A percentile compares a stretch with the other conserved stretches of the same genome.
Evolutionary conservation across 202 grass and related monocot genomes (phyloP).

Genomic region (Brachypodium distachyon): DNA sequence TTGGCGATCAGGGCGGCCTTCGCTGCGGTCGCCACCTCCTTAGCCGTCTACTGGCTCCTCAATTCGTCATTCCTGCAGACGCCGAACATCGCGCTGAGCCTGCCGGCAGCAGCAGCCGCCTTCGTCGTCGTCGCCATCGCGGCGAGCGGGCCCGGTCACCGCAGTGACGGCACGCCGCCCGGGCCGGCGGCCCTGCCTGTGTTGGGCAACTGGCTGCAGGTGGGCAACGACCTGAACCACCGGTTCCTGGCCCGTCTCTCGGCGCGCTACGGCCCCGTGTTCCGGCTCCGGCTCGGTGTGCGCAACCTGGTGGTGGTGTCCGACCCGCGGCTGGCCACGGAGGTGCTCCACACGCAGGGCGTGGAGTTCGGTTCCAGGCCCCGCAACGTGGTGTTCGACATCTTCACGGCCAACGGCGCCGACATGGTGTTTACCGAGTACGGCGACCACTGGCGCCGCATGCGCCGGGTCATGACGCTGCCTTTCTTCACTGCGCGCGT

Average conservation of each 20-base stretch:
- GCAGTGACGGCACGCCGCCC: neutral
- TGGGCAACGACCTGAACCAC: conserved; percentile 87
- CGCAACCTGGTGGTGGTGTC: conserved; percentile 76
- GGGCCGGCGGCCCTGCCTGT: conserved; percentile 57
- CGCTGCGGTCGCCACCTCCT: conserved; percentile 9
- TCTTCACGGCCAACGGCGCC: conserved; percentile 65
- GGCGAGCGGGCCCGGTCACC: too few relatives aligned
- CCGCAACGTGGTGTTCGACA: conserved; percentile 76
- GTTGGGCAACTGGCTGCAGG: conserved; percentile 87
- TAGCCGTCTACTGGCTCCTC: conserved; percentile 10
- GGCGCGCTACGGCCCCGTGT: conserved; percentile 38
- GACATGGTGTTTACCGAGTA: conserved; percentile 99
- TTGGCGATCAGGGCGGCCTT: neutral
- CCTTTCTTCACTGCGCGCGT: conserved; percentile 81
- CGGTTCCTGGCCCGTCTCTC: conserved; percentile 46
- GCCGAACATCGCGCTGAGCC: neutral
- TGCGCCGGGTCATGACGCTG: conserved; percentile 89
- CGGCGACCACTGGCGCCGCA: conserved; percentile 92
- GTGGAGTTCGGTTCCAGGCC: conserved; percentile 86
- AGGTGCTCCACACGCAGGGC: conserved; percentile 73
- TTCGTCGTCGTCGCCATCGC: neutral
- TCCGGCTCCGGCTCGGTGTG: conserved; percentile 68
- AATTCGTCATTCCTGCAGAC: neutral
- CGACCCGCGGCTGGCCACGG: conserved; percentile 44
- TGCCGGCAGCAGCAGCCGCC: neutral